phyloP scores from a whole-genome alignment of 208 protist species.

The Trichomonas vaginalis region DNA sequence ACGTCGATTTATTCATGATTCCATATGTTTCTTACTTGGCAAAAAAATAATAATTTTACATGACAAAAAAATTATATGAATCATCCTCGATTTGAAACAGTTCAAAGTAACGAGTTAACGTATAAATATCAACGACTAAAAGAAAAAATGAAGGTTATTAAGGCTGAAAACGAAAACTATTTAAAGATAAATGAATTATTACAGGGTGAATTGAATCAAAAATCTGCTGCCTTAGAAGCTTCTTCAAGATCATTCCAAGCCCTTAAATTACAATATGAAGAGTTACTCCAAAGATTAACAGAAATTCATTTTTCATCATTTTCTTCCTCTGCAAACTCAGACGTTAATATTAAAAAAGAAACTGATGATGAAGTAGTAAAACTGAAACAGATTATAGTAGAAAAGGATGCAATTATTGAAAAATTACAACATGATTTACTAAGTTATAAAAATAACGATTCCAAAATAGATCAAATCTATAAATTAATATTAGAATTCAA shows the following conservation, averaged over 20 bases:
- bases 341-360: not conserved
- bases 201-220: not conserved
- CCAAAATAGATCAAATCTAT: not conserved
- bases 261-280: not conserved
- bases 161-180: not conserved
- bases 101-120: not conserved
- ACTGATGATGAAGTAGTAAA: not conserved
- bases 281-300: not conserved
- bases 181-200: not conserved
- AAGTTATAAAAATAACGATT: not conserved
- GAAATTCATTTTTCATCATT: not conserved
- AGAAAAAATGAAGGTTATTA: not conserved
- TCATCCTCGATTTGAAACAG: no score
- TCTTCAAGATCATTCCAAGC: not conserved
- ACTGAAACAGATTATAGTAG: not conserved
- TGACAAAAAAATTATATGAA: no score
- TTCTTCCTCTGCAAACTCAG: not conserved
- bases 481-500: not conserved
- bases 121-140: not conserved
- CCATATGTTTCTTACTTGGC: no score
- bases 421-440: not conserved
- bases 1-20: no score
- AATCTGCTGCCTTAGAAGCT: not conserved
- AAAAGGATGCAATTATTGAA: not conserved
- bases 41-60: no score